These are phyloP conservation scores for Beauveria brongniartii DNA, from an alignment of 2,329 filamentous ascomycete genomes.

Conservation along the genomic window DNA sequence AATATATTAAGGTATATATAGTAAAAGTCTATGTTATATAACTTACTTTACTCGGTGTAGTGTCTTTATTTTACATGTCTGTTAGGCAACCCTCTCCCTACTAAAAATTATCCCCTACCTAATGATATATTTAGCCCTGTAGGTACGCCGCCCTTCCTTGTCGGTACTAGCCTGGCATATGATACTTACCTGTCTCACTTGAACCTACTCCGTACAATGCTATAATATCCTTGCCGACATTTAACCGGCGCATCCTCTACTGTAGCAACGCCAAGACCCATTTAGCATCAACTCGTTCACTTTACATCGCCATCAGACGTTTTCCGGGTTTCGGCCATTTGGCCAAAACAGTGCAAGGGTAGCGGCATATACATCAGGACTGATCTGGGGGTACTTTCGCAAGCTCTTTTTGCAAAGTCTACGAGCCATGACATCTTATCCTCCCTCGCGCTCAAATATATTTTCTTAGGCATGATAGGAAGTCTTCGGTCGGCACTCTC, in stretches of 20 bases:
- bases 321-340: not conserved
- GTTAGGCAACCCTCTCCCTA: too few species aligned
- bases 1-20: too few species aligned
- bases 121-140: too few species aligned
- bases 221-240: not conserved
- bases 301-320: not conserved
- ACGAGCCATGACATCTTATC: not conserved
- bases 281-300: not conserved
- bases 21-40: too few species aligned
- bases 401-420: not conserved
- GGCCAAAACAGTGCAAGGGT: not conserved
- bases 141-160: too few species aligned
- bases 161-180: too few species aligned
- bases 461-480: slow-evolving; percentile 5
- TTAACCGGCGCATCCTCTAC: slow-evolving; percentile 10
- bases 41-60: too few species aligned
- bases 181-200: too few species aligned
- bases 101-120: too few species aligned
- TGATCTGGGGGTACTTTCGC: not conserved
- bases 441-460: not conserved
- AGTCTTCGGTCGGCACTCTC: slow-evolving; percentile 6
- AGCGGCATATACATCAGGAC: not conserved
- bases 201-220: too few species aligned
- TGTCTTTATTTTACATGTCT: too few species aligned
- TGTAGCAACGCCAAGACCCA: not conserved